phyloP scores from a whole-genome alignment of 345 rosid species.

The Salix koriyanagi region DNA sequence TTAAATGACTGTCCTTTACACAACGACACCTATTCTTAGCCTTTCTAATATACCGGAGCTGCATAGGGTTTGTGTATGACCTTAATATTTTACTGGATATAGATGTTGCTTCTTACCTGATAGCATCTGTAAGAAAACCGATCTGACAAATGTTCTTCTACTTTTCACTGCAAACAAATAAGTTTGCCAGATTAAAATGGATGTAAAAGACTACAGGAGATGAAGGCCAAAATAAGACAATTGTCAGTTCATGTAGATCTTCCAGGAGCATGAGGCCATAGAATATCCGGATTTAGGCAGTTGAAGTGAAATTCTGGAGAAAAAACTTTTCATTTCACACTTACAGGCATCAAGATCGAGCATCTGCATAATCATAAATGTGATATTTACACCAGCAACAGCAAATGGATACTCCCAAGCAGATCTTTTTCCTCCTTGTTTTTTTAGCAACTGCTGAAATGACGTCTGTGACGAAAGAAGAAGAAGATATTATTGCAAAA shows the following conservation, averaged over 20 bases:
- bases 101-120: conserved; percentile 48
- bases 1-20: not conserved
- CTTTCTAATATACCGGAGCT: not conserved
- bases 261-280: not conserved
- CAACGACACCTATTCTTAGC: not conserved
- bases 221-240: not conserved
- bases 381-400: conserved; percentile 91
- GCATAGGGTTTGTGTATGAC: too few species aligned
- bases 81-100: not conserved
- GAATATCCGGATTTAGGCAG: not conserved
- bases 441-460: conserved; percentile 57
- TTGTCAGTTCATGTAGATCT: not conserved
- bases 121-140: conserved; percentile 75
- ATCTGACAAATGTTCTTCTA: conserved; percentile 65
- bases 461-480: conserved; percentile 46
- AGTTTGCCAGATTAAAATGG: conserved; percentile 6
- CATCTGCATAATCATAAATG: conserved; percentile 98
- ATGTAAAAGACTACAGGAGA: not conserved
- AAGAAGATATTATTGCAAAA: not conserved
- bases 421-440: conserved; percentile 77
- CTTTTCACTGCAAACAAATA: conserved; percentile 59
- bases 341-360: conserved; percentile 85
- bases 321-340: conserved; percentile 22
- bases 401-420: conserved; percentile 98
- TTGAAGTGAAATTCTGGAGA: not conserved